A percentile compares a stretch with the other conserved stretches of the same genome.
These are phyloP conservation scores for Trichoderma asperelloides DNA, from an alignment of 495 filamentous ascomycete genomes.

Conservation along the genomic window DNA sequence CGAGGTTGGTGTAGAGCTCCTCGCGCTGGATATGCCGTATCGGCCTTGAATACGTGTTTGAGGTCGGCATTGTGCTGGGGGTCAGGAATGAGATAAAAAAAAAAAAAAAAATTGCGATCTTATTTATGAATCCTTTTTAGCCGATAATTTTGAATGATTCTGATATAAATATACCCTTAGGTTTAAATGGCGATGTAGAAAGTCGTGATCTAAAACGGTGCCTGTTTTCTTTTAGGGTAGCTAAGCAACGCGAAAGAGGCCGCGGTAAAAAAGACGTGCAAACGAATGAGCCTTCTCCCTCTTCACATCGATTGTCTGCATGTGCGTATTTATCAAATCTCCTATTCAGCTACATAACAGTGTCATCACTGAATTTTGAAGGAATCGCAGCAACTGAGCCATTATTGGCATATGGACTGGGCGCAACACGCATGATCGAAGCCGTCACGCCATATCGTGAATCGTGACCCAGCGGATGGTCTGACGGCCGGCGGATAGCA, in stretches of 20 bases:
- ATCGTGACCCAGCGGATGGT: not conserved
- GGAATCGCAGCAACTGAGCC: not conserved
- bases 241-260: not conserved
- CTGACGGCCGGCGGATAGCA: not conserved
- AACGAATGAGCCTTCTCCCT: not conserved
- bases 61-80: conserved; percentile 10
- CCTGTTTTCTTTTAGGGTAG: not conserved
- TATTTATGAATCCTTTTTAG: not conserved
- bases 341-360: not conserved
- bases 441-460: not conserved
- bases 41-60: conserved; percentile 15
- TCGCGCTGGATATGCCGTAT: conserved; percentile 60
- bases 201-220: not conserved
- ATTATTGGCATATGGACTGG: not conserved
- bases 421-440: not conserved
- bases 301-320: not conserved
- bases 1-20: conserved; percentile 57
- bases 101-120: not conserved
- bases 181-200: not conserved
- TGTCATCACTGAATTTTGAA: not conserved
- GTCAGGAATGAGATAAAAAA: not conserved
- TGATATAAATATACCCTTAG: not conserved
- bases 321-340: not conserved
- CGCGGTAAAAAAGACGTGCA: not conserved
- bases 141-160: not conserved